phyloP scores from a whole-genome alignment of 78 protist genomes.

The Speleostelium caveatum region DNA sequence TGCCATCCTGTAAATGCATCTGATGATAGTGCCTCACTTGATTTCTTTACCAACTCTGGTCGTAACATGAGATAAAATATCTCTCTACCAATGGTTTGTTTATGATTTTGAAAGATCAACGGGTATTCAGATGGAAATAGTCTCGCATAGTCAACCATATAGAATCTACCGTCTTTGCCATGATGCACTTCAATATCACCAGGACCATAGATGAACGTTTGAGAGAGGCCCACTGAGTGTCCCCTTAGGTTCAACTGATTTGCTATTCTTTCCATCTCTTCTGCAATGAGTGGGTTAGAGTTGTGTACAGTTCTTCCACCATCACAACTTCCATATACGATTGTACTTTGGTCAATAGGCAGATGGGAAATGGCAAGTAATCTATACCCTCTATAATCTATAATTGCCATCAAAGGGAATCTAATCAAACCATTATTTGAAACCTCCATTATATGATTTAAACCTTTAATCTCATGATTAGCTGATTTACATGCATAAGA shows the following conservation, averaged over 20 bases:
- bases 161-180: constrained; percentile 48
- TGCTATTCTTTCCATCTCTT: constrained; percentile 46
- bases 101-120: background rate
- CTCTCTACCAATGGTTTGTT: constrained; percentile 10
- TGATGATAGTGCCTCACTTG: background rate
- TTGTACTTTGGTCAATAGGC: constrained; percentile 29
- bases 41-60: background rate
- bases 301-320: constrained; percentile 62
- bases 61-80: constrained; percentile 24
- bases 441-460: constrained; percentile 1
- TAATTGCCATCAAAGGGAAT: constrained; percentile 37
- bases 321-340: constrained; percentile 59
- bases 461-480: background rate
- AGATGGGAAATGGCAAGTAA: constrained; percentile 21
- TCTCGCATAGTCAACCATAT: constrained; percentile 68
- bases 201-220: constrained; percentile 48
- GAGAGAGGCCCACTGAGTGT: constrained; percentile 10
- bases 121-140: constrained; percentile 51
- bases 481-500: background rate
- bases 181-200: constrained; percentile 77
- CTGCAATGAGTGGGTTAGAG: constrained; percentile 2
- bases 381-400: constrained; percentile 28
- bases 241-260: constrained; percentile 1
- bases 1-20: constrained; percentile 38
- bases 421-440: background rate